Evolutionary conservation across 805 yeast genomes (phyloP).

Genomic region (Zygotorulaspora danielsina): DNA sequence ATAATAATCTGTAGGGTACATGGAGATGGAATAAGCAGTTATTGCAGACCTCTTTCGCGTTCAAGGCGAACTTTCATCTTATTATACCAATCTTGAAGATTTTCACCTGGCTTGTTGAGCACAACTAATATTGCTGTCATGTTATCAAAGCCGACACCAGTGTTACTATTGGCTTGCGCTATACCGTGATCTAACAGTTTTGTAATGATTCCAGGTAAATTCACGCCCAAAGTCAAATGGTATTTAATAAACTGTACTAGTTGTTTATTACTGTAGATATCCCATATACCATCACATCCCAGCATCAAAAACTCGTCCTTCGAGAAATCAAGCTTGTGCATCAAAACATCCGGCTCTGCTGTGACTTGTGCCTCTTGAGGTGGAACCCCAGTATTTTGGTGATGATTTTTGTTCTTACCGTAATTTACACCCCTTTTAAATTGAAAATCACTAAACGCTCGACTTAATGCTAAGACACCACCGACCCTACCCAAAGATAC

Average conservation of each 20-base stretch:
- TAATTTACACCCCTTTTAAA: conserved; percentile 41
- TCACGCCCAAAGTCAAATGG: conserved; percentile 53
- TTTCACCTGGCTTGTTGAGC: conserved; percentile 44
- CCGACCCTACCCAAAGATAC: conserved; percentile 92
- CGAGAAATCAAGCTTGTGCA: conserved; percentile 42
- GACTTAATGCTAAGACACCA: conserved; percentile 86
- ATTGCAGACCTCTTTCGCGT: conserved; percentile 29
- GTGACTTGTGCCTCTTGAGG: conserved; percentile 78
- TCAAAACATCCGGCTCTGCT: conserved; percentile 69
- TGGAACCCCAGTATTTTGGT: conserved; percentile 21
- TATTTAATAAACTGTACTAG: conserved; percentile 52
- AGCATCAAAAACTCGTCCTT: conserved; percentile 65
- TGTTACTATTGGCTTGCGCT: conserved; percentile 63
- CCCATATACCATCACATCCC: conserved; percentile 88
- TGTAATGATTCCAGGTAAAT: conserved; percentile 54
- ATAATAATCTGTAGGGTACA: background rate
- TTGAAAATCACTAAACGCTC: conserved; percentile 81
- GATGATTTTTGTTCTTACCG: conserved; percentile 31
- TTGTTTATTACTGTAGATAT: conserved; percentile 55
- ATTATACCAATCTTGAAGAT: conserved; percentile 55
- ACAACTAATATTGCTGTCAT: conserved; percentile 74
- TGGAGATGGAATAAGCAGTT: too few relatives aligned
- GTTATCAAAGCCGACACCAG: conserved; percentile 79
- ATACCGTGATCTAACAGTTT: conserved; percentile 61
- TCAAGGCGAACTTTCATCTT: conserved; percentile 44